Base-by-base conservation (phyloP, 371 early-diverging fungal species). In the Dinochytrium kinnereticum region DNA sequence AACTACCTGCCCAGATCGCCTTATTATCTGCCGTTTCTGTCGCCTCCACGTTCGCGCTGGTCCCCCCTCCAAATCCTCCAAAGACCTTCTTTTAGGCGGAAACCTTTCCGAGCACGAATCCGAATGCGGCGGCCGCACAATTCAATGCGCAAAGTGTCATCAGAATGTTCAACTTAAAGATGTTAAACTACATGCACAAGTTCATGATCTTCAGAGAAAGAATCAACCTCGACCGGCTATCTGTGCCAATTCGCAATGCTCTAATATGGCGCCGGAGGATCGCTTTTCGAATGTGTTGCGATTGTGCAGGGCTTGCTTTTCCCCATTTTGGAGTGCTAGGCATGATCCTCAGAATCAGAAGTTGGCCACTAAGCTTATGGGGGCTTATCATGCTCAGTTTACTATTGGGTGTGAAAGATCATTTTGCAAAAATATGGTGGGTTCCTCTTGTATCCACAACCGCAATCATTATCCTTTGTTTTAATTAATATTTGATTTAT, bases 21-120 rank as follows among this genome's bases (percentile, higher is more conserved):
- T 92, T 33, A 93, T 95, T 70, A 86, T 88, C 17, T 96, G 96
- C 75, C 87, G 92, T 40, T 96, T 90, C 75, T 96, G 96, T 76
- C 93, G 90, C 71, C 89, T 87, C 2, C 77, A 85, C 7, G 88
- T 91, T 13, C 87, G 87, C 5, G 93, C 93, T 73, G 96, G 94
- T 0, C 81, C 77, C 0, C 74, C 72, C 10, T 85, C 93, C 0
- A 69, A 79, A 0, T 83, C 86, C 57, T 77, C 90, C 13, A 87
- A 91, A 38, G 93, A 93, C 7, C 51, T 50, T 21, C 73, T 71
- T 5, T 77, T 94, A 39, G 81, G 81, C 61, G 61, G 36, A 30
- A 61, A 31, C 15, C 34, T 61, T 26, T 61, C 61, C 15, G 87
- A 84, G 3, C 96, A 96, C 78, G 96, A 96, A 77, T 88, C 91